Base-by-base conservation (phyloP, 495 filamentous ascomycete genomes). In the Podospora pseudocomata region DNA sequence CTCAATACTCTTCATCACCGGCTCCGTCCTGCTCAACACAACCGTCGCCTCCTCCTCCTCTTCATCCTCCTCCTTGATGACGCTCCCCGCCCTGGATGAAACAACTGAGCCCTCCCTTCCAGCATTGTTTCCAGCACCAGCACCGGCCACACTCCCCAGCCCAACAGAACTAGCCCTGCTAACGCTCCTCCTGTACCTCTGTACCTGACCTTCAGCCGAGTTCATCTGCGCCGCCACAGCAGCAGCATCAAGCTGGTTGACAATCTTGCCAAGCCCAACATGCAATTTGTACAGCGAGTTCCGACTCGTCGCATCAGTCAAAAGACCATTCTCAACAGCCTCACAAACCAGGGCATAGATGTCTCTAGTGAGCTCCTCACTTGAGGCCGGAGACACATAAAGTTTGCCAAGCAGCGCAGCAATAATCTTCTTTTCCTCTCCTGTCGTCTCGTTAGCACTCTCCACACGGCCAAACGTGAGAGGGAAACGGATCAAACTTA, bases 381-480 rank as follows among this genome's bases (percentile, higher is more conserved):
- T 80, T 0, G 86, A 86, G 26, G 83, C 75, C 6, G 87, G 85
- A 1, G 91, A 87, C 67, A 97, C 84, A 76, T 92, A 89, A 16
- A 97, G 83, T 79, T 98, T 99, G 65, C 86, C 88, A 26, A 98
- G 83, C 56, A 97, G 85, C 3, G 87, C 80, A 65, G 92, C 85
- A 28, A 97, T 80, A 4, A 90, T 81, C 80, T 96, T 97, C 77
- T 88, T 91, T 78, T 97, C 94, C 72, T 97, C 93, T 77, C 87
- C 90, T 83, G 80, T 80, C 27, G 23, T 23, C 16, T 66, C 13
- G 76, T 26, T 75, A 76, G 72, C 83, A 80, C 77, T 79, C 67
- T 70, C 75, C 39, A 49, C 7, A 13, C 39, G 13, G 60, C 67
- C 79, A 63, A 77, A 68, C 39, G 55, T 23, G 28, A 3, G 75